Conservation (phyloP, 345 rosid species). For the Euphorbia tirucalli region DNA sequence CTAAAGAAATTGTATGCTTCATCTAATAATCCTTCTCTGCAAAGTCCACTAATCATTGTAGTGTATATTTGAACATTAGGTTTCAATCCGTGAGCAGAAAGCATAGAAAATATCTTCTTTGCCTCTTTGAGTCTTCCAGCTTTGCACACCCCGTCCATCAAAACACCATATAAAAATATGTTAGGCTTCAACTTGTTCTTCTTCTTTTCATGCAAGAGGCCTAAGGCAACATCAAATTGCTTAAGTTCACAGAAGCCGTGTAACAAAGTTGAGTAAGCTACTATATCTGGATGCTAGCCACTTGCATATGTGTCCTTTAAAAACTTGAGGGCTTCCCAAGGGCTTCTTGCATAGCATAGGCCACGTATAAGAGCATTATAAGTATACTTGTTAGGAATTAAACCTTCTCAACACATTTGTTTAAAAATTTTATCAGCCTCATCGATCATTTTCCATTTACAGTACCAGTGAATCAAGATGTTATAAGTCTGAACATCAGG, state of each 20-base stretch:
- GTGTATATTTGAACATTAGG: background rate
- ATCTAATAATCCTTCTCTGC: background rate
- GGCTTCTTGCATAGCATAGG: background rate
- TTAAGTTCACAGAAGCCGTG: background rate
- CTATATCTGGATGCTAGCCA: background rate
- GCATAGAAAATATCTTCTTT: background rate
- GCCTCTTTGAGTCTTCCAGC: background rate
- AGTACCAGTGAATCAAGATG: background rate
- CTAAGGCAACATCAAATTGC: background rate
- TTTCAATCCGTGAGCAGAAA: background rate
- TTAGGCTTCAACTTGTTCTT: background rate
- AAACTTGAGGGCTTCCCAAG: background rate
- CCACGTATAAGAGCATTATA: background rate
- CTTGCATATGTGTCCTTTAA: background rate
- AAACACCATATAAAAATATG: background rate
- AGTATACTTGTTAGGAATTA: background rate
- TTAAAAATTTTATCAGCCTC: background rate
- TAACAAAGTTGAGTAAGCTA: background rate
- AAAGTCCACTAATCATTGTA: background rate
- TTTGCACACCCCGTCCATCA: background rate
- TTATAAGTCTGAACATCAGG: background rate
- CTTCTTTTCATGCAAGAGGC: background rate
- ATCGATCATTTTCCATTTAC: background rate
- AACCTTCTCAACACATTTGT: background rate
- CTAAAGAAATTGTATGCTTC: background rate